A percentile compares a stretch with the other conserved stretches of the same genome.
phyloP scores from a whole-genome alignment of 768 basidiomycete species.

The Boletus tylopilopsis region DNA sequence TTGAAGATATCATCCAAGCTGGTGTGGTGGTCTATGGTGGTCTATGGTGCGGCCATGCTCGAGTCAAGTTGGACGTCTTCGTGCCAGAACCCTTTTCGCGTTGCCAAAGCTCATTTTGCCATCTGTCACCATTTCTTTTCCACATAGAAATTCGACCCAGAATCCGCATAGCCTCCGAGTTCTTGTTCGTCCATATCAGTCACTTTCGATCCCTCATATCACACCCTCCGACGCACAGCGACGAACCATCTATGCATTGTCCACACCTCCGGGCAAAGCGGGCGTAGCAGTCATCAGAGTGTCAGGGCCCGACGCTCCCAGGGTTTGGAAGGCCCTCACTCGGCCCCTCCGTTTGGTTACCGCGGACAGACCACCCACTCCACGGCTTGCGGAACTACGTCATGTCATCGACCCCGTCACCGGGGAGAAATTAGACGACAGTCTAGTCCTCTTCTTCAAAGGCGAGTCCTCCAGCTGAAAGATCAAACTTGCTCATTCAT shows the following conservation, averaged over 20 bases:
- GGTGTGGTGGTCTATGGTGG: neutral
- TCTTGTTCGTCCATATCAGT: slow-evolving; percentile 13
- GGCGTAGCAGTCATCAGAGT: slow-evolving; percentile 81
- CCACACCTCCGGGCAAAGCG: slow-evolving; percentile 81
- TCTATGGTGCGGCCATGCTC: slow-evolving; percentile 23
- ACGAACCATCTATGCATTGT: slow-evolving; percentile 83
- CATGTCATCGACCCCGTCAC: slow-evolving; percentile 60
- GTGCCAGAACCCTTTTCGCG: slow-evolving; percentile 5
- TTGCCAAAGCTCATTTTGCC: slow-evolving; percentile 5
- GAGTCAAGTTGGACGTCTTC: neutral
- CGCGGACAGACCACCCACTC: slow-evolving; percentile 36
- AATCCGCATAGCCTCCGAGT: slow-evolving; percentile 19
- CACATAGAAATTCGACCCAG: slow-evolving; percentile 25
- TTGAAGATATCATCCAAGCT: neutral
- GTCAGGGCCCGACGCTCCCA: slow-evolving; percentile 69
- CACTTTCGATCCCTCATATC: slow-evolving; percentile 4
- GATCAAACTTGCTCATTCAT: neutral
- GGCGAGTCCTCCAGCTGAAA: slow-evolving; percentile 38
- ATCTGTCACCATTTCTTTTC: slow-evolving; percentile 17
- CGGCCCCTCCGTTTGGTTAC: slow-evolving; percentile 23
- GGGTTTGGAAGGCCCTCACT: slow-evolving; percentile 63
- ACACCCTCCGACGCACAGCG: slow-evolving; percentile 50
- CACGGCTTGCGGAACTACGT: slow-evolving; percentile 72
- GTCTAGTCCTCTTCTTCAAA: slow-evolving; percentile 77
- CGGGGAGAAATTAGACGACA: slow-evolving; percentile 68